phyloP scores from a whole-genome alignment of 2,329 filamentous ascomycete species.

The Pseudogymnoascus sp. region DNA sequence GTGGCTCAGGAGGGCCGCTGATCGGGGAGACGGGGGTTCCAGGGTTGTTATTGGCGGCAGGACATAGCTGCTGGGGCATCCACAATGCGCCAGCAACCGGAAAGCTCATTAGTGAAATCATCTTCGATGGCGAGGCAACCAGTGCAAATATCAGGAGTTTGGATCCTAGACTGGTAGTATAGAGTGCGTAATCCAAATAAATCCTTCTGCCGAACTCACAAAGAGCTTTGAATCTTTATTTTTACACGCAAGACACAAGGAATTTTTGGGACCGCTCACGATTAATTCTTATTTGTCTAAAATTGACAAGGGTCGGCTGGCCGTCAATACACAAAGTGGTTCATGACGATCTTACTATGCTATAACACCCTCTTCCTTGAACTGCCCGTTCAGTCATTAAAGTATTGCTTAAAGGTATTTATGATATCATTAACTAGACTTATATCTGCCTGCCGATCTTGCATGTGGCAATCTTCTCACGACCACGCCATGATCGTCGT shows the following conservation, averaged over 20 bases:
- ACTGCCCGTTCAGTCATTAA: neutral
- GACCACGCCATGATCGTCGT: neutral
- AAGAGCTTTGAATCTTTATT: neutral
- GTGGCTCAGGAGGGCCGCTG: constrained; percentile 55
- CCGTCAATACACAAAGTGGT: neutral
- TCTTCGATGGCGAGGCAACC: constrained; percentile 63
- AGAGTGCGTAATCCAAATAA: neutral
- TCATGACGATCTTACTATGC: neutral
- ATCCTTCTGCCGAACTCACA: neutral
- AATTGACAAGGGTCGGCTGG: neutral
- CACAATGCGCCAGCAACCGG: constrained; percentile 90
- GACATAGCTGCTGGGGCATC: constrained; percentile 97
- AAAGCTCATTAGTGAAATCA: constrained; percentile 69
- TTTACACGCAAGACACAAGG: neutral
- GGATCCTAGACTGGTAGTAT: constrained; percentile 55
- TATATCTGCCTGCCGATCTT: neutral
- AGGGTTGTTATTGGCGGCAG: constrained; percentile 74
- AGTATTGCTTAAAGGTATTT: neutral
- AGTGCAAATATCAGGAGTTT: constrained; percentile 61
- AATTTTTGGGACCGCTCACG: neutral
- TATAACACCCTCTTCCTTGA: neutral
- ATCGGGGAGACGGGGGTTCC: constrained; percentile 67
- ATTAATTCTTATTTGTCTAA: neutral
- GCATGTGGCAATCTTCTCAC: neutral
- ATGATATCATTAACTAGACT: neutral